Evolutionary conservation across 345 rosid species (phyloP).

Genomic region (Lepidium didymum): DNA sequence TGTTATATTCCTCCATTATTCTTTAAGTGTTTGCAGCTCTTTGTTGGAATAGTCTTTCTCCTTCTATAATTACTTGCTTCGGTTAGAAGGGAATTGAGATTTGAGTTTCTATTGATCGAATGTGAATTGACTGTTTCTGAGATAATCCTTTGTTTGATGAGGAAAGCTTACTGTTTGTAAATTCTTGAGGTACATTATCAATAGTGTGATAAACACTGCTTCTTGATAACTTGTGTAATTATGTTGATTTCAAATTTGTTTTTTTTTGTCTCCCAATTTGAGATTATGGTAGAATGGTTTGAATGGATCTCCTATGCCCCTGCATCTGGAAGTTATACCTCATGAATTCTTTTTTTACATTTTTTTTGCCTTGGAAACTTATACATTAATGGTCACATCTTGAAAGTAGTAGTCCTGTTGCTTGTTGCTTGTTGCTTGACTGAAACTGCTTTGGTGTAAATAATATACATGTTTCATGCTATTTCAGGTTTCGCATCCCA

Average conservation of each 20-base stretch:
- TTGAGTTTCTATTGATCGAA: too few relatives aligned
- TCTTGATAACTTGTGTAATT: background rate
- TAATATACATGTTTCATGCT: background rate
- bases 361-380: background rate
- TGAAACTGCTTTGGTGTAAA: background rate
- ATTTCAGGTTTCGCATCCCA: slow-evolving; percentile 55
- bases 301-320: background rate
- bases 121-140: too few relatives aligned
- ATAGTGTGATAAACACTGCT: too few relatives aligned
- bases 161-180: background rate
- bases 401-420: background rate
- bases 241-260: background rate
- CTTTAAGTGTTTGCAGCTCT: too few relatives aligned
- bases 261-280: background rate
- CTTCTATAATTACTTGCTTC: background rate
- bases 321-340: background rate
- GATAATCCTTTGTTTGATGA: too few relatives aligned
- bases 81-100: too few relatives aligned
- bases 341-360: background rate
- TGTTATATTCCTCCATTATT: background rate
- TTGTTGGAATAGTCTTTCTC: too few relatives aligned
- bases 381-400: background rate
- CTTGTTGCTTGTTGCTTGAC: background rate
- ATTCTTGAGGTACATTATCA: background rate
- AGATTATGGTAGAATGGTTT: background rate